Percentiles rank a stretch among this genome's conserved stretches.
Evolutionary conservation across 306 rosid genomes (phyloP).

Genomic region (Clitoria ternatea): DNA sequence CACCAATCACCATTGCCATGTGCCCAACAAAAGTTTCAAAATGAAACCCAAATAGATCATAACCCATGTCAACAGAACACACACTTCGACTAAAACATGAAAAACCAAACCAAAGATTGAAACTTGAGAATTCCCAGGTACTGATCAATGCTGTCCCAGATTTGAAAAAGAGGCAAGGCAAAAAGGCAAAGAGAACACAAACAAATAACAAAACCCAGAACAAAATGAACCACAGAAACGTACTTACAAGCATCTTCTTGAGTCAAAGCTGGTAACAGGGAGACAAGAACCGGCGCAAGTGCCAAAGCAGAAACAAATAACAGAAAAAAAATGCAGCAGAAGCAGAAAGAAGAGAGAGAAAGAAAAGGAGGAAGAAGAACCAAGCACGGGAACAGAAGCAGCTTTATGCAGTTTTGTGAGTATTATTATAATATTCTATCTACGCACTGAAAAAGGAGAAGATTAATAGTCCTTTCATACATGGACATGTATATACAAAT

Average conservation of each 20-base stretch:
- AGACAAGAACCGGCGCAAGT: conserved; percentile 38
- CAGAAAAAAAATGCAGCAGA: not conserved
- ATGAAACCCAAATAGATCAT: not conserved
- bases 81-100: conserved; percentile 4
- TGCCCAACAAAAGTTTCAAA: not conserved
- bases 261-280: conserved; percentile 52
- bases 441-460: conserved; percentile 26
- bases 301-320: conserved; percentile 29
- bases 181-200: conserved; percentile 15
- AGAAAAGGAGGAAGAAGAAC: conserved; percentile 27
- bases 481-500: conserved; percentile 24
- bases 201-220: conserved; percentile 11
- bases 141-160: conserved; percentile 21
- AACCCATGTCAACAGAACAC: conserved; percentile 10
- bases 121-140: conserved; percentile 14
- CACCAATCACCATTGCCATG: conserved; percentile 1
- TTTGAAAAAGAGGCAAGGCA: conserved; percentile 12
- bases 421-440: conserved; percentile 59
- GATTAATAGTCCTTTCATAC: conserved; percentile 29
- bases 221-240: conserved; percentile 56
- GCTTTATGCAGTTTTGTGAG: conserved; percentile 35
- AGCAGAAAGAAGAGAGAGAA: conserved; percentile 12
- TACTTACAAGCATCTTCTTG: conserved; percentile 98
- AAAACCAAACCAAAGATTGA: conserved; percentile 27
- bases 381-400: conserved; percentile 26